phyloP scores from a whole-genome alignment of 2,329 filamentous ascomycete species.

The Ceratocystis destructans region DNA sequence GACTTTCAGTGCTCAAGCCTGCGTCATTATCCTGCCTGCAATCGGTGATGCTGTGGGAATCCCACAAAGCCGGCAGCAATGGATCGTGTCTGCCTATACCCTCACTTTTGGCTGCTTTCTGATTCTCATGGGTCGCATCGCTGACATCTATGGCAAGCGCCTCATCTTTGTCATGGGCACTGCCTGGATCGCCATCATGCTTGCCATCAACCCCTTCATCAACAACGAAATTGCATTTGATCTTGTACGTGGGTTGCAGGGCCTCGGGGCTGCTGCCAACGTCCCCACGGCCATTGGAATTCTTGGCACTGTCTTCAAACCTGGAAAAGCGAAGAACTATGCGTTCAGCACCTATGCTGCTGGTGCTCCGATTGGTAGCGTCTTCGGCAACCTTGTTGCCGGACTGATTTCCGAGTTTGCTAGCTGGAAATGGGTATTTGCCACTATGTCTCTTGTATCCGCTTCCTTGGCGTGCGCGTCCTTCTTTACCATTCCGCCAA shows the following conservation, averaged over 20 bases:
- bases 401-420: conserved; percentile 50
- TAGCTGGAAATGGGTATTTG: conserved; percentile 56
- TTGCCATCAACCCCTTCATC: conserved; percentile 48
- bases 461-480: conserved; percentile 42
- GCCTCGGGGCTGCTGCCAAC: conserved; percentile 53
- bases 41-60: conserved; percentile 44
- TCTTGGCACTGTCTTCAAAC: conserved; percentile 51
- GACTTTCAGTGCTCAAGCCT: conserved; percentile 44
- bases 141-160: conserved; percentile 53
- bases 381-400: conserved; percentile 51
- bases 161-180: conserved; percentile 51
- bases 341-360: conserved; percentile 53
- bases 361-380: conserved; percentile 49
- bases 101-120: conserved; percentile 55
- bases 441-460: conserved; percentile 47
- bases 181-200: conserved; percentile 46
- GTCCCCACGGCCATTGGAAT: conserved; percentile 60
- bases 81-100: conserved; percentile 53
- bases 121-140: conserved; percentile 52
- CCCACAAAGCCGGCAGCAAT: conserved; percentile 46
- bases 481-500: conserved; percentile 45
- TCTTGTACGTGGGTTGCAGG: conserved; percentile 51
- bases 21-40: conserved; percentile 49
- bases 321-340: conserved; percentile 56
- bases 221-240: conserved; percentile 55